Evolutionary conservation across 176 grass and related monocot species (phyloP).

Genomic region (Avena sativa): DNA sequence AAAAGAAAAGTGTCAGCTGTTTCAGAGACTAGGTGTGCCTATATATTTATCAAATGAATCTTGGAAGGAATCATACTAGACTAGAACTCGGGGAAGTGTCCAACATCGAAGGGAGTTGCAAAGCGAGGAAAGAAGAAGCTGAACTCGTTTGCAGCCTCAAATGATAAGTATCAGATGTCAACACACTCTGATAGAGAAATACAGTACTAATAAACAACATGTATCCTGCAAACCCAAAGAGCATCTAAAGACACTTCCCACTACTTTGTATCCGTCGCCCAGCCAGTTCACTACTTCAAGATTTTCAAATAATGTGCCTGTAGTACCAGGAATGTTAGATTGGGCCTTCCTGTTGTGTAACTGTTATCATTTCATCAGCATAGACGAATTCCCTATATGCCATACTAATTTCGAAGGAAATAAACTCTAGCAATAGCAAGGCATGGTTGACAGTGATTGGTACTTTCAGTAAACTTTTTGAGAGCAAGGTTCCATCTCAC

Average conservation of each 20-base stretch:
- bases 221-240: slow-evolving; percentile 5
- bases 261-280: not conserved
- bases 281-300: not conserved
- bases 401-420: not conserved
- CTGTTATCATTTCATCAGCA: not conserved
- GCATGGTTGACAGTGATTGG: not conserved
- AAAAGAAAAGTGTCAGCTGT: no score
- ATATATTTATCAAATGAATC: no score
- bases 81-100: no score
- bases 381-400: not conserved
- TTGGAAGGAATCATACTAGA: no score
- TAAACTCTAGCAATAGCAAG: not conserved
- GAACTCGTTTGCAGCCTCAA: not conserved
- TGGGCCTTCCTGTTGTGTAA: slow-evolving; percentile 6
- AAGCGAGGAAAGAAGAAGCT: no score
- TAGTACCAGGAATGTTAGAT: not conserved
- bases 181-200: not conserved
- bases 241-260: not conserved
- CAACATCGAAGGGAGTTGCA: no score
- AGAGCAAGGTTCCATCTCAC: not conserved
- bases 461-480: not conserved
- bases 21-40: no score
- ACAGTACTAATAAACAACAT: not conserved
- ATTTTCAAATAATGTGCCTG: not conserved
- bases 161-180: not conserved